Base-by-base conservation (phyloP, 352 stramenopile species). In the Phytophthora pisi region DNA sequence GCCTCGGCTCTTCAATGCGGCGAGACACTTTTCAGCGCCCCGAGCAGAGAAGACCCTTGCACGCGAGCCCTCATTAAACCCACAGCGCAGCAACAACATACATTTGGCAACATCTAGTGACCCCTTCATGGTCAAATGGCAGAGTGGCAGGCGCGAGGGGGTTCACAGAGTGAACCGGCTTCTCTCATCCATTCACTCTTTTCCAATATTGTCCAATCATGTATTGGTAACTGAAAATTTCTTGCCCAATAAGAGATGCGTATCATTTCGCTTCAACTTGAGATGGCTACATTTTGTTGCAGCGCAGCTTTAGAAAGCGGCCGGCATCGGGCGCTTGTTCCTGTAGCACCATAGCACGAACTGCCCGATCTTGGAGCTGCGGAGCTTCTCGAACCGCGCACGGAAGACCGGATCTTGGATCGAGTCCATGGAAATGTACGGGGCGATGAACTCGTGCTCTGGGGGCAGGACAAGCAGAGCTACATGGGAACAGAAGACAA, bases 261-360 rank as follows among this genome's bases (percentile, higher is more conserved):
- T 51, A 64, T 51, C 15, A n/a, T n/a, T n/a, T 4, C 76, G 56
- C 49, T 67, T 71, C 42, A 70, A 49, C 15, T 46, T 51, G 18
- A 50, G 38, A 50, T 60, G 34, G 34, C 28, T 42, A 42, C 26
- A 56, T 42, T 43, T 49, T 16, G 16, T 49, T 26, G 36, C 13
- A 24, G 3, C 3, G 18, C 43, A 51, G 43, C 15, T 18, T 30
- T 30, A 16, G 6, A 26, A 11, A 3, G 43, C 24, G 43, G 11
- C 24, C 10, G 18, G n/a, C 45, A 28, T 28, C 18, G 79, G 77
- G 10, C 79, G 81, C 15, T 78, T 74, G 68, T 86, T 66, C 62
- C 70, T 64, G 71, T 88, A 90, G 71, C 81, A 86, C 77, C 77
- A 88, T 9, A 71, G 62, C 30, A 86, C 78, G 23, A 75, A 85